Evolutionary conservation across 2,329 filamentous ascomycete species (phyloP), one percentile per base, ranked within the genome.

Genomic region (Hypoxylon sp.): DNA sequence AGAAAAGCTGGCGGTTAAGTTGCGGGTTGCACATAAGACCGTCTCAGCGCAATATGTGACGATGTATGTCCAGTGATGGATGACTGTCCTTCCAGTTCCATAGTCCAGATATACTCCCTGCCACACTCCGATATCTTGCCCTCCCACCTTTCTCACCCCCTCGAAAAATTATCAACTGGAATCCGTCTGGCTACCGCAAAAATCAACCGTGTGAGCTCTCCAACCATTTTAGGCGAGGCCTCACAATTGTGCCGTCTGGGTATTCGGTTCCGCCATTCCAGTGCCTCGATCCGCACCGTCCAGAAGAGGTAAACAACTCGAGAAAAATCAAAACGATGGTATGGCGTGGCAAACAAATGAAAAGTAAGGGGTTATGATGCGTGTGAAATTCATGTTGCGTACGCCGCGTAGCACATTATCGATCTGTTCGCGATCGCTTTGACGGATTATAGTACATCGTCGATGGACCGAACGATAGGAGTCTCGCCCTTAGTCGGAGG

Each of bases 391-490:
- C 56, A 48, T 60, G 49, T 67, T 55, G 53, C 56, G 55, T 68
- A 52, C 45, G 48, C 36, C 63, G 54, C 60, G 45, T 65, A 57
- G 53, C 55, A 61, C 60, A 36, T 64, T 38, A 65, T 45, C 16
- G 36, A 44, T 32, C 56, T 49, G 22, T 30, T 40, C 36, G 14
- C 24, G 36, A 46, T 42, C 38, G 55, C 11, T 44, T 36, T 40
- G n/a, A 16, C 44, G 22, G 18, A 53, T 82, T 83, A 93, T 78
- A 94, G 81, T 53, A 93, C 82, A 73, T 93, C 91, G 75, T 92
- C 90, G 72, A 95, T 95, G 62, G 90, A 93, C 60, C 91, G 84
- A 53, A 89, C 87, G 65, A 95, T 93, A 2, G 91, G 90, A 61
- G 87, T 88, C 75, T 91, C 90, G 38, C 91, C 91, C 72, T 86